Conservation (phyloP, 805 yeast species). For the Lipomyces kockii region DNA sequence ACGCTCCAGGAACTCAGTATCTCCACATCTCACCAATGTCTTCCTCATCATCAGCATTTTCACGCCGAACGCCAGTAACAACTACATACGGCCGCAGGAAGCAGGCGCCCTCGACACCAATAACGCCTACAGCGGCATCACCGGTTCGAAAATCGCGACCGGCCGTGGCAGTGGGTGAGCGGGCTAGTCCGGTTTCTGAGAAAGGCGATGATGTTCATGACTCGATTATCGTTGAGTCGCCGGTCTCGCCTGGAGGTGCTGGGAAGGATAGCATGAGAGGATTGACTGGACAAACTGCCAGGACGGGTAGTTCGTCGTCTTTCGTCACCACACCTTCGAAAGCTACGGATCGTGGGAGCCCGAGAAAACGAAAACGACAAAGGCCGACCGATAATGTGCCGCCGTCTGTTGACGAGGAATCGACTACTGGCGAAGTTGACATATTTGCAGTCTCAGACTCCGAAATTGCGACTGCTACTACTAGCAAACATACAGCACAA, state of each 20-base stretch:
- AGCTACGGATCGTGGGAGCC: neutral
- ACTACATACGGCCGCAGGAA: conserved; percentile 28
- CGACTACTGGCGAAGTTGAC: neutral
- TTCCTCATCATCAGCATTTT: conserved; percentile 5
- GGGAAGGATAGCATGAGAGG: neutral
- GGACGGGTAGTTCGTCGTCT: neutral
- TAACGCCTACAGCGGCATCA: conserved; percentile 20
- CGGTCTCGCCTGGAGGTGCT: neutral
- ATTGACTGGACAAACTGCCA: conserved; percentile 2
- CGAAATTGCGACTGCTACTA: neutral
- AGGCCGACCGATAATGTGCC: neutral
- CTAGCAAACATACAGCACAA: neutral
- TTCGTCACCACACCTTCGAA: neutral
- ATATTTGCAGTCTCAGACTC: neutral
- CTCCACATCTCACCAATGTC: neutral
- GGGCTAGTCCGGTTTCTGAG: neutral
- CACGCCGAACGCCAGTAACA: conserved; percentile 20
- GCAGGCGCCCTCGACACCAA: conserved; percentile 18
- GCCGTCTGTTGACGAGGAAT: neutral
- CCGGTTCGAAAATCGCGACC: conserved; percentile 19
- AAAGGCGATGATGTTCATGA: neutral
- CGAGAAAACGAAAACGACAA: neutral
- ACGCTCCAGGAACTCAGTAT: neutral
- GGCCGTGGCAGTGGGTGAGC: neutral
- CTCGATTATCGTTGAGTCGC: neutral